Percentiles rank a stretch among this genome's conserved stretches.
These are phyloP conservation scores for Daedaleopsis nitida DNA, from an alignment of 768 basidiomycete genomes.

Conservation along the genomic window DNA sequence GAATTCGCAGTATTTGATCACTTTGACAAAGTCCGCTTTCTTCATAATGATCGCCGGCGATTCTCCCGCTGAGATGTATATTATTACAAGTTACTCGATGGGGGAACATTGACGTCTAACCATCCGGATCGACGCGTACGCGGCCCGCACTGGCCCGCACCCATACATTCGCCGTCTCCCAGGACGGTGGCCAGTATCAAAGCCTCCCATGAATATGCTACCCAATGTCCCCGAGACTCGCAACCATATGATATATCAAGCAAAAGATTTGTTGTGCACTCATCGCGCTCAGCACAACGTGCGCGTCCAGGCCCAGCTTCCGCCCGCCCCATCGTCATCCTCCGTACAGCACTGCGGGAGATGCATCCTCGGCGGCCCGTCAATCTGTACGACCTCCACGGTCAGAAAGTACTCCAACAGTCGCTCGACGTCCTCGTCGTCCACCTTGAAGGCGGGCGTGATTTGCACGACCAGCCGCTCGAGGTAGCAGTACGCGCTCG, in stretches of 20 bases:
- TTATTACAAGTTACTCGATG: no score
- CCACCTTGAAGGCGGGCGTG: background rate
- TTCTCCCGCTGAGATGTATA: no score
- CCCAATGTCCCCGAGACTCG: no score
- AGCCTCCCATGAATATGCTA: no score
- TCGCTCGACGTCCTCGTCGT: background rate
- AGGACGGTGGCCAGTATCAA: no score
- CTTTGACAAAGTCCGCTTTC: no score
- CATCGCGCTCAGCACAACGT: background rate
- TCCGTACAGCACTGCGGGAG: background rate
- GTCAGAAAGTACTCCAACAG: background rate
- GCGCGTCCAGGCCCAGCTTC: background rate
- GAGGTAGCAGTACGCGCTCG: slow-evolving; percentile 1
- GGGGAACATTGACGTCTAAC: no score
- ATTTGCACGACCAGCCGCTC: background rate
- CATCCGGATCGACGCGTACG: no score
- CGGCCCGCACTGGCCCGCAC: no score
- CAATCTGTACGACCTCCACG: background rate
- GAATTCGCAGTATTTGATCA: no score
- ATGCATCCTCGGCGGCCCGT: background rate
- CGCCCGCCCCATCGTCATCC: background rate
- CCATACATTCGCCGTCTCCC: no score
- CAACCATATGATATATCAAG: background rate
- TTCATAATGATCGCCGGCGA: no score
- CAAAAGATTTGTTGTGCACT: background rate